These are phyloP conservation scores for Haematococcus lacustris DNA, from an alignment of 139 green algal genomes.

Conservation along the genomic window DNA sequence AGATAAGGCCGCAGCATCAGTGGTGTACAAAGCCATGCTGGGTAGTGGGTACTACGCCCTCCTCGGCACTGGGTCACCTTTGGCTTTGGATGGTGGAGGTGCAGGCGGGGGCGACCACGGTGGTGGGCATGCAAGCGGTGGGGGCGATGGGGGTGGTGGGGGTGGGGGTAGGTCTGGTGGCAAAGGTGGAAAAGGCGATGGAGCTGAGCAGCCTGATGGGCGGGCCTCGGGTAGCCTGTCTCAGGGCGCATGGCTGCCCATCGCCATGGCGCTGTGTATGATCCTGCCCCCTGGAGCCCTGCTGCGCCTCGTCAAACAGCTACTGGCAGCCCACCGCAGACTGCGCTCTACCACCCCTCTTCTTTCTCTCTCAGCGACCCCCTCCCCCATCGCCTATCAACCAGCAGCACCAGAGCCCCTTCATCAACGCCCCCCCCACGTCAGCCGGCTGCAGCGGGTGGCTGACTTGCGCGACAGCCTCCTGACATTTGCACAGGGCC, in stretches of 20 bases:
- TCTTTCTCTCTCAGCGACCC: too few relatives aligned
- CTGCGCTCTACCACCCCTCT: too few relatives aligned
- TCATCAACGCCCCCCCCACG: too few relatives aligned
- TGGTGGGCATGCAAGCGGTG: neutral
- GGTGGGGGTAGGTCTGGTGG: too few relatives aligned
- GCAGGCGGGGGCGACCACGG: neutral
- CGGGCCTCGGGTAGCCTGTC: neutral
- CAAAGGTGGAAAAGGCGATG: neutral
- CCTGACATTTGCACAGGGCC: too few relatives aligned
- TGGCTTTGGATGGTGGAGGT: neutral
- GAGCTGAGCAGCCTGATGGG: neutral
- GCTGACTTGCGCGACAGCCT: too few relatives aligned
- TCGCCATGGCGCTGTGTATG: conserved; percentile 10
- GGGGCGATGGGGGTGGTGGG: too few relatives aligned
- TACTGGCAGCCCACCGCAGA: too few relatives aligned
- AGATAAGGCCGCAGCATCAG: too few relatives aligned
- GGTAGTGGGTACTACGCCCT: neutral
- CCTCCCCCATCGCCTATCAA: too few relatives aligned
- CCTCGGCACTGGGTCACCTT: neutral
- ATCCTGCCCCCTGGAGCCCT: conserved; percentile 10
- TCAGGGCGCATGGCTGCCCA: conserved; percentile 3
- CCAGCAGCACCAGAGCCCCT: too few relatives aligned
- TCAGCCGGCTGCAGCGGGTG: too few relatives aligned
- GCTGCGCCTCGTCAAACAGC: conserved; percentile 5
- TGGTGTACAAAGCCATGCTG: neutral